phyloP scores from a whole-genome alignment of 2,329 filamentous ascomycete genomes.

The Talaromyces sp. region DNA sequence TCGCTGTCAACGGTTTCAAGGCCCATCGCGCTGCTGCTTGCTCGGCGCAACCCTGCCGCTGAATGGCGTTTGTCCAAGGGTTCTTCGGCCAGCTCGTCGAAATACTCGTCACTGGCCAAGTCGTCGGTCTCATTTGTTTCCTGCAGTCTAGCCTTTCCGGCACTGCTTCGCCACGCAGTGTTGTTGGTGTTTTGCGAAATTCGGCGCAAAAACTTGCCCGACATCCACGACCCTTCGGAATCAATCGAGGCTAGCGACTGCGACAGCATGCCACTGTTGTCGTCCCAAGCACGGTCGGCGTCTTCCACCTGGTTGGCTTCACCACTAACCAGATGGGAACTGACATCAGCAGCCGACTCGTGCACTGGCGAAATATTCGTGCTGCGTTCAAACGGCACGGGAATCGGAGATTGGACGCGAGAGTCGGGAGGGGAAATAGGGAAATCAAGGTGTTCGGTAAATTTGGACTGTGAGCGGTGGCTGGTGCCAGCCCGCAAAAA shows the following conservation, averaged over 20 bases:
- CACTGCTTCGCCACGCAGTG: slow-evolving; percentile 37
- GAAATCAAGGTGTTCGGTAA: slow-evolving; percentile 84
- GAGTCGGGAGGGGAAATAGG: slow-evolving; percentile 82
- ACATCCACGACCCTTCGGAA: slow-evolving; percentile 94
- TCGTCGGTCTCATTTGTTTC: slow-evolving; percentile 54
- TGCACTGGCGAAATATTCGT: slow-evolving; percentile 11
- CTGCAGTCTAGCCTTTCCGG: slow-evolving; percentile 40
- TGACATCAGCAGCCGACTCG: slow-evolving; percentile 14
- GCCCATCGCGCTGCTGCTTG: slow-evolving; percentile 48
- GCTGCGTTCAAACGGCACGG: slow-evolving; percentile 51
- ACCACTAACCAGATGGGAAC: too few species aligned
- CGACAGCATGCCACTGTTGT: slow-evolving; percentile 52
- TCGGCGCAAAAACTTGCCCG: slow-evolving; percentile 59
- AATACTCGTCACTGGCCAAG: slow-evolving; percentile 61
- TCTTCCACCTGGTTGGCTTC: slow-evolving; percentile 24
- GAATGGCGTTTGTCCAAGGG: slow-evolving; percentile 16
- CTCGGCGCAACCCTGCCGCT: slow-evolving; percentile 25
- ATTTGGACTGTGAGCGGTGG: slow-evolving; percentile 80
- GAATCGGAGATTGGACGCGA: slow-evolving; percentile 60
- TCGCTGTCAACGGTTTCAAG: slow-evolving; percentile 45
- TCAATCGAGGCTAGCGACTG: slow-evolving; percentile 91
- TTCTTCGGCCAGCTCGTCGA: slow-evolving; percentile 33
- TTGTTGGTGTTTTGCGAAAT: slow-evolving; percentile 37
- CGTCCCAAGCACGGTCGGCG: slow-evolving; percentile 28
- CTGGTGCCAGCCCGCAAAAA: slow-evolving; percentile 54